These are phyloP conservation scores for Ophiostoma sp. DNA, from an alignment of 2,329 filamentous ascomycete species.

Conservation along the genomic window DNA sequence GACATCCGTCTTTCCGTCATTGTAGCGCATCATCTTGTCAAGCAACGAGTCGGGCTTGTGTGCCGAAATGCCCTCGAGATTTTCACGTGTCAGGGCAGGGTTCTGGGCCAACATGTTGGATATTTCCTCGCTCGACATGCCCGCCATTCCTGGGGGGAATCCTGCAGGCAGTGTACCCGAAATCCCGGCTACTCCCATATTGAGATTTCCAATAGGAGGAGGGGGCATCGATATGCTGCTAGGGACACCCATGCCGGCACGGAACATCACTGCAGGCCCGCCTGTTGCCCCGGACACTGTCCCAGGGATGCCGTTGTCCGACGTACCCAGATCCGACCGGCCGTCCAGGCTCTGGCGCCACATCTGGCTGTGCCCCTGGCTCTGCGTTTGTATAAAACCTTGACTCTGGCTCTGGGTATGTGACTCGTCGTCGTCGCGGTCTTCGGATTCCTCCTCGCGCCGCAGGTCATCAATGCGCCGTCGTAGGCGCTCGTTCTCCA, in stretches of 20 bases:
- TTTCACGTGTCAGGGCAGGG: slow-evolving; percentile 68
- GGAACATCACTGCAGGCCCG: not conserved
- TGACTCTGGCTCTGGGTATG: slow-evolving; percentile 52
- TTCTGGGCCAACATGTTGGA: slow-evolving; percentile 37
- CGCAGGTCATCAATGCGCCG: slow-evolving; percentile 81
- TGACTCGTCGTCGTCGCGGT: slow-evolving; percentile 63
- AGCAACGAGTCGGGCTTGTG: slow-evolving; percentile 68
- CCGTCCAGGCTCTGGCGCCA: slow-evolving; percentile 22
- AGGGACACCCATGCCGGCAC: slow-evolving; percentile 21
- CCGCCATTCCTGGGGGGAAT: not conserved
- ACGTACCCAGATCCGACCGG: slow-evolving; percentile 47
- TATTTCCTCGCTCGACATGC: slow-evolving; percentile 6
- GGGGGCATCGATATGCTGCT: slow-evolving; percentile 20
- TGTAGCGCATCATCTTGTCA: slow-evolving; percentile 80
- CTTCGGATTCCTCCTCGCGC: slow-evolving; percentile 70
- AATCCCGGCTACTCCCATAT: not conserved
- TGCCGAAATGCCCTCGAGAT: slow-evolving; percentile 66
- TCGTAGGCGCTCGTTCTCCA: slow-evolving; percentile 83
- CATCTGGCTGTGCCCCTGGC: slow-evolving; percentile 32
- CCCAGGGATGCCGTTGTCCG: slow-evolving; percentile 33
- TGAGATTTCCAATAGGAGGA: not conserved
- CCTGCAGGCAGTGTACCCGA: not conserved
- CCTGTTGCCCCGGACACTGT: slow-evolving; percentile 19
- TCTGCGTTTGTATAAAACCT: slow-evolving; percentile 28
- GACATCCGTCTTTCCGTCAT: slow-evolving; percentile 42